Conservation (phyloP, 176 grass and related monocot species). For the bread wheat (Triticum aestivum) region IWGSC_CS_RefSeq_v2.1 NC_057808.1:449869877-449870376, state of each 20-base stretch:
- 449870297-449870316: constrained; percentile 62
- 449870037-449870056: not conserved
- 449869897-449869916: constrained; percentile 66
- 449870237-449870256: constrained; percentile 93
- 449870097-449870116: constrained; percentile 51
- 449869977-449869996: constrained; percentile 71
- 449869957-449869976: constrained; percentile 64
- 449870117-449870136: constrained; percentile 66
- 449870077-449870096: constrained; percentile 3
- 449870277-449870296: constrained; percentile 51
- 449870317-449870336: constrained; percentile 55
- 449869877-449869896: constrained; percentile 67
- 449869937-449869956: constrained; percentile 52
- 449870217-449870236: constrained; percentile 56
- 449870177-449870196: constrained; percentile 51
- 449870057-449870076: not conserved
- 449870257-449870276: constrained; percentile 61
- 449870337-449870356: constrained; percentile 51
- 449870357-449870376: constrained; percentile 93
- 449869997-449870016: constrained; percentile 16
- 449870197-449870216: constrained; percentile 44
- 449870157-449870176: constrained; percentile 66
- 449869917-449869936: constrained; percentile 57
- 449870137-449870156: constrained; percentile 58
- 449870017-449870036: not conserved